Conservation (phyloP, 1,284 basidiomycete species). For the Sutorius eximius region DNA sequence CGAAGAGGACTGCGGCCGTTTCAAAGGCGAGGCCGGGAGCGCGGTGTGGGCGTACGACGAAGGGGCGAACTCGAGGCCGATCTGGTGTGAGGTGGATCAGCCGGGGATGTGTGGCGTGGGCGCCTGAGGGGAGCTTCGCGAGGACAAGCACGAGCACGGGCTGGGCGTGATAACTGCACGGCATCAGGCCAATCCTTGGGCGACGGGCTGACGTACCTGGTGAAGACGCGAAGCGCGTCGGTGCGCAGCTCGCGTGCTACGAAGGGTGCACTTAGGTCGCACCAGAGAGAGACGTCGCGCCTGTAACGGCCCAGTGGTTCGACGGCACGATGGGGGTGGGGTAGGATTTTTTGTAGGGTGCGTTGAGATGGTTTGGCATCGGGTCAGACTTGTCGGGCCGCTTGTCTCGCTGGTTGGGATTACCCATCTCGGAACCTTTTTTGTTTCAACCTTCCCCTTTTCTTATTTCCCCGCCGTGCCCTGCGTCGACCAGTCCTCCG, state of each 20-base stretch:
- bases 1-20: conserved; percentile 75
- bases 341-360: conserved; percentile 78
- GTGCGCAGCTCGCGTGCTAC: conserved; percentile 59
- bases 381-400: conserved; percentile 14
- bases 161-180: conserved; percentile 83
- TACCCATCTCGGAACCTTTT: conserved; percentile 10
- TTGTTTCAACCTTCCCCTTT: conserved; percentile 1
- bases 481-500: conserved; percentile 64
- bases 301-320: conserved; percentile 90
- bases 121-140: conserved; percentile 69
- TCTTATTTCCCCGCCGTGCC: conserved; percentile 50
- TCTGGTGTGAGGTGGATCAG: conserved; percentile 47
- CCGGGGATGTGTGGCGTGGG: conserved; percentile 33
- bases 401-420: conserved; percentile 13
- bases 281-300: conserved; percentile 75
- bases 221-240: conserved; percentile 47
- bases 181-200: conserved; percentile 18
- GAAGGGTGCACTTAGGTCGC: conserved; percentile 64
- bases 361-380: conserved; percentile 78
- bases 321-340: conserved; percentile 62
- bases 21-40: conserved; percentile 79
- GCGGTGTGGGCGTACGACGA: conserved; percentile 58
- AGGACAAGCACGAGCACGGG: conserved; percentile 77
- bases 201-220: conserved; percentile 37
- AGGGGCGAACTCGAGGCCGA: conserved; percentile 65